Percentiles rank a stretch among this genome's conserved stretches.
phyloP scores from a whole-genome alignment of 2,329 filamentous ascomycete species.

The Pseudocercospora pini-densiflorae region DNA sequence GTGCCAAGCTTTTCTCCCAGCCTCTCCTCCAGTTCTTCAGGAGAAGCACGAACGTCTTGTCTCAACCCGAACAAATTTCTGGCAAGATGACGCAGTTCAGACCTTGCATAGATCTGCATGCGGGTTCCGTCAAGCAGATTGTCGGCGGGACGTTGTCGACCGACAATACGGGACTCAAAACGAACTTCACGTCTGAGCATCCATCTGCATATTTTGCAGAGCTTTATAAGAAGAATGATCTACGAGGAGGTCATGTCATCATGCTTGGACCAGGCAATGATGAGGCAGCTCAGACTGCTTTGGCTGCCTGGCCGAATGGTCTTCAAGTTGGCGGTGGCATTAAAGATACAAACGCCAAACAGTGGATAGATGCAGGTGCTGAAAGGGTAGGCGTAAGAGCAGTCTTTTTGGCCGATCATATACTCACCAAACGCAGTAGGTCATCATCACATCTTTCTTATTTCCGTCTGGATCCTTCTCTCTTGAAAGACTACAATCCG shows the following conservation, averaged over 20 bases:
- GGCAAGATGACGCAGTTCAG: conserved; percentile 83
- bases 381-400: conserved; percentile 70
- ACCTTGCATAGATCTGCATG: conserved; percentile 95
- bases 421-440: conserved; percentile 59
- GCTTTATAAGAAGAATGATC: conserved; percentile 75
- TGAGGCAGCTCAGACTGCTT: conserved; percentile 75
- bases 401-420: conserved; percentile 11
- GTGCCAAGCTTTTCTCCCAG: conserved; percentile 11
- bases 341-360: conserved; percentile 77
- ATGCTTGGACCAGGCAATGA: conserved; percentile 93
- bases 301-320: conserved; percentile 76
- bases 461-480: conserved; percentile 87
- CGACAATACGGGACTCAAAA: conserved; percentile 63
- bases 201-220: conserved; percentile 79
- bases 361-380: conserved; percentile 87
- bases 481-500: conserved; percentile 71
- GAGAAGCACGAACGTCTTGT: neutral
- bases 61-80: neutral
- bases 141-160: conserved; percentile 87
- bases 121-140: conserved; percentile 98
- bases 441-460: conserved; percentile 95
- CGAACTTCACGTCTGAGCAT: conserved; percentile 88
- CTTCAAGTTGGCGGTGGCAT: conserved; percentile 96
- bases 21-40: neutral
- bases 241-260: conserved; percentile 88